Base-by-base conservation (phyloP, 305 asterid species). In the Vinca major region DNA sequence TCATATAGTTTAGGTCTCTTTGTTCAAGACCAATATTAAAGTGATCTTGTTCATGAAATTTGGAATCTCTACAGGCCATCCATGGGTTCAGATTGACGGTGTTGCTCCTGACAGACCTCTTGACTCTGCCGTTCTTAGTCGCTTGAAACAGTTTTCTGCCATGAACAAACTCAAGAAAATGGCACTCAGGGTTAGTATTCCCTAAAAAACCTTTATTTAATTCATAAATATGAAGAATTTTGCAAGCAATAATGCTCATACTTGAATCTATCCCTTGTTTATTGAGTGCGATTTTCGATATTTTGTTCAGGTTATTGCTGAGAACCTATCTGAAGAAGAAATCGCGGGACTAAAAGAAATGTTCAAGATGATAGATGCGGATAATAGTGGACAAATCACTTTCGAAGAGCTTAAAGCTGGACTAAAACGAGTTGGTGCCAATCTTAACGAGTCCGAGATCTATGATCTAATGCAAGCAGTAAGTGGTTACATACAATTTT, bases 101-200 rank as follows among this genome's bases (percentile, higher is more conserved):
- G 84, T 83, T 63, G 94, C 97, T 49, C 88, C 91, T 14, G 91
- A 86, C 70, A 83, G 78, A 79, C 92, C 97, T 66, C 95, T 90
- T 43, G 89, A 90, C 66, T 88, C 94, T 50, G 95, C 93, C 17
- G 90, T 90, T 39, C 49, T 88, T 48, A 84, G 82, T 65, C 88
- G 94, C 56, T 74, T 90, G 89, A 86, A 74, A 74, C 90, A 86
- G 75, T 90, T 90, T 73, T 90, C 97, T 41, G 89, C 95, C 48
- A 86, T 88, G 94, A 77, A 86, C 84, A 86, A 86, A 81, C 89
- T 90, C 62, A 88, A 90, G 88, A 90, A 90, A 76, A 90, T 90
- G 90, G 92, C 96, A 69, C 78, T 90, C 41, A 81, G 89, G 75
- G 97, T 90, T 74, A 39, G 80, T 75, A 53, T 58, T 52, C 67